Conservation (phyloP, 2,329 filamentous ascomycete genomes). For the Gnomoniopsis smithogilvyi region DNA sequence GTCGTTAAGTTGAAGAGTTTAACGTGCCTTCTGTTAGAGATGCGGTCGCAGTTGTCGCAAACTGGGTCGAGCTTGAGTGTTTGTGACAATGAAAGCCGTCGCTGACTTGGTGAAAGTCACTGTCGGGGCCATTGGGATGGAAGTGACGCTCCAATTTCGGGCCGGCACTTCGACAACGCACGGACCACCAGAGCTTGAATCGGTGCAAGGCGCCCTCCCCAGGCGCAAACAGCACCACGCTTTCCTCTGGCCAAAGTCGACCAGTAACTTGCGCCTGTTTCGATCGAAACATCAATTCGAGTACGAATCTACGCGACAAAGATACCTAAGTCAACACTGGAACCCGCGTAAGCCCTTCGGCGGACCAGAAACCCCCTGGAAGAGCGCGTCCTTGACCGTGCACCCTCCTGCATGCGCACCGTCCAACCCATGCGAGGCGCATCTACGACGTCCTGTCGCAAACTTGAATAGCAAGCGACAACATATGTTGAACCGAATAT, state of each 20-base stretch:
- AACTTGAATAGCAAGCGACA: not conserved
- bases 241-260: not conserved
- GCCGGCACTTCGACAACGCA: not conserved
- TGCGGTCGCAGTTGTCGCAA: not conserved
- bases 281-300: not conserved
- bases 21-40: not conserved
- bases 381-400: slow-evolving; percentile 10
- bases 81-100: too few relatives aligned
- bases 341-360: not conserved
- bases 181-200: not conserved
- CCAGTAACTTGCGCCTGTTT: not conserved
- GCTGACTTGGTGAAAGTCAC: too few relatives aligned
- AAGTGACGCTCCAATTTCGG: not conserved
- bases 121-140: too few relatives aligned
- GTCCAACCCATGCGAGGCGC: slow-evolving; percentile 5
- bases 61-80: not conserved
- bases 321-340: too few relatives aligned
- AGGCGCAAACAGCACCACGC: not conserved
- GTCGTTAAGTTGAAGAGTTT: not conserved
- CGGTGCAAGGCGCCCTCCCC: not conserved
- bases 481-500: not conserved
- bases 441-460: slow-evolving; percentile 9
- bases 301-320: not conserved
- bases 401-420: not conserved
- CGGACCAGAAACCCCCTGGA: not conserved